A percentile compares a stretch with the other conserved stretches of the same genome.
phyloP scores from a whole-genome alignment of 176 grass and related monocot genomes.

The Zoysia japonica region DNA sequence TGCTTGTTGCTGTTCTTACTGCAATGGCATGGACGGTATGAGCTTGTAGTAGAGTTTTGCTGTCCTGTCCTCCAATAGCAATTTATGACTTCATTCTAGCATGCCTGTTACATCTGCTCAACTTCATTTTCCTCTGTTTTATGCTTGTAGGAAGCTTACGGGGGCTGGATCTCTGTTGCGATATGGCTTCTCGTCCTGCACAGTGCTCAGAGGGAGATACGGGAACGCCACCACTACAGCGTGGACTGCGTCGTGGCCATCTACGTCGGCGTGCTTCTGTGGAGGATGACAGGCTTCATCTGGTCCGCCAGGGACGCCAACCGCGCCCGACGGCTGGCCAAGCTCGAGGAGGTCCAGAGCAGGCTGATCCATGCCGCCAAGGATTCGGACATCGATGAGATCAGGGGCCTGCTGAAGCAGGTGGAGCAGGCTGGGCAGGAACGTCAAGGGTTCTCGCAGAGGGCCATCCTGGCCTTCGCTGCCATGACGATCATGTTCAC shows the following conservation, averaged over 20 bases:
- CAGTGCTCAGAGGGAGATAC: conserved; percentile 81
- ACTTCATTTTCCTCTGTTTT: not conserved
- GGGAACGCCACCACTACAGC: conserved; percentile 76
- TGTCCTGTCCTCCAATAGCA: not conserved
- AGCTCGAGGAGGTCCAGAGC: conserved; percentile 63
- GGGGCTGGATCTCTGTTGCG: conserved; percentile 72
- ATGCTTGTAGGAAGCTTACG: conserved; percentile 74
- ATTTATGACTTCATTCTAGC: not conserved
- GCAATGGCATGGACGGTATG: conserved; percentile 97
- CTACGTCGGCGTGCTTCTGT: conserved; percentile 77
- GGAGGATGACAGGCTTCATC: conserved; percentile 79
- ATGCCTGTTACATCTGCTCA: not conserved
- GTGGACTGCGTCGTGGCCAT: conserved; percentile 89
- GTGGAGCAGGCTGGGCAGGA: conserved; percentile 67
- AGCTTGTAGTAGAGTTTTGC: not conserved
- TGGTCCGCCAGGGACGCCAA: conserved; percentile 58
- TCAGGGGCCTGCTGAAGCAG: conserved; percentile 69
- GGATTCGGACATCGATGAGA: conserved; percentile 71
- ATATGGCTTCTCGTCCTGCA: conserved; percentile 88
- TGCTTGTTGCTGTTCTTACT: conserved; percentile 90
- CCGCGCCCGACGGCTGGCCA: conserved; percentile 57
- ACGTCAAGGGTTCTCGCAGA: conserved; percentile 52
- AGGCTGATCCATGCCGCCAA: conserved; percentile 63
- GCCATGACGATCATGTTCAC: conserved; percentile 56
- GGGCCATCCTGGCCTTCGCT: conserved; percentile 59